Base-by-base conservation (phyloP, 257 asterid species). In the Ballota nigra region DNA sequence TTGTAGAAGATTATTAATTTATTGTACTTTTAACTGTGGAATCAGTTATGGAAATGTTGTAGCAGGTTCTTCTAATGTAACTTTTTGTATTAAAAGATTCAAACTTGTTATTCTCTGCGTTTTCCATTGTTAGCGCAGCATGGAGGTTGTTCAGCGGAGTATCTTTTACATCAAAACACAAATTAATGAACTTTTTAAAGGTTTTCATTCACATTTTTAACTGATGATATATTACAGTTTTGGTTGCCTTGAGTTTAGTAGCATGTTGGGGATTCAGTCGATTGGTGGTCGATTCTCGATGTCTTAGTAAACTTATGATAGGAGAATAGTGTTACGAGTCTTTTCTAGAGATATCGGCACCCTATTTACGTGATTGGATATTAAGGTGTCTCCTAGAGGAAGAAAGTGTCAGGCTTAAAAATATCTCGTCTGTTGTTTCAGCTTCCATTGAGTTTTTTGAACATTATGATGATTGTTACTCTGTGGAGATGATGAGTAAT, bases 321-420 rank as follows among this genome's bases (percentile, higher is more conserved):
- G 3, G 4, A 3, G 43, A 36, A 1, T 36, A 12, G 0, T 0
- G 12, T 8, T 0, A 36, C 12, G 12, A 36, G 8, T 0, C 28
- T 53, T 19, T 18, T 26, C 11, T 45, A 36, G 75, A 66, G 8
- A 59, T 72, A 7, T 77, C 78, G 43, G 78, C 78, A 13, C 71
- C 78, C 19, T 49, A 66, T 51, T 0, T 66, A 9, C 70, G 13
- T 16, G 15, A 9, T 31, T 77, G 40, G 4, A 18, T 9, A 26
- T 71, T 20, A 8, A 5, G 33, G 4, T 28, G 15, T 0, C 13
- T 20, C 6, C 8, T 10, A 0, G 0, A 16, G 16, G 33, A 24
- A 8, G 24, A 18, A n/a, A 20, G 20, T 11, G 60, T 24, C 15
- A n/a, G 8, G 34, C 16, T 72, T 2, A 13, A 3, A 1, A 19